A percentile compares a stretch with the other conserved stretches of the same genome.
Evolutionary conservation across 1,139 yeast genomes (phyloP).

Genomic region (Debaryomycetaceae sp.): DNA sequence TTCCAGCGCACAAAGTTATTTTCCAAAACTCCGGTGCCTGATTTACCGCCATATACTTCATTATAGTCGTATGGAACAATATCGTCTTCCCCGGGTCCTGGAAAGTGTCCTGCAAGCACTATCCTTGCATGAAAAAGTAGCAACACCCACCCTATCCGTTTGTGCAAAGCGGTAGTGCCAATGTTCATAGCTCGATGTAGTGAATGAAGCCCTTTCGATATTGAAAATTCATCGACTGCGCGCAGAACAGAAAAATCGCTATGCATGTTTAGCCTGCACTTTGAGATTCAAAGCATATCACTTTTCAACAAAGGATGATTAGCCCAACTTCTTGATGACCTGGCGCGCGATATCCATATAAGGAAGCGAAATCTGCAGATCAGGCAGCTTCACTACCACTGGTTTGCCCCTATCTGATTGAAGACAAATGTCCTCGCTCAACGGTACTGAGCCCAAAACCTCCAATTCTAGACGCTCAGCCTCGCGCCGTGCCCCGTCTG

Average conservation of each 20-base stretch:
- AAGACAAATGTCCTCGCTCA: slow-evolving; percentile 49
- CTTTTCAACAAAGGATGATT: too few relatives aligned
- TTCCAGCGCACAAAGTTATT: too few relatives aligned
- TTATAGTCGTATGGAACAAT: not conserved
- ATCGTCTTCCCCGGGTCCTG: not conserved
- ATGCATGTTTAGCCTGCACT: too few relatives aligned
- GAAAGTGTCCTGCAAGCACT: not conserved
- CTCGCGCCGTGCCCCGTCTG: slow-evolving; percentile 50
- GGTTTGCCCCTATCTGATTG: slow-evolving; percentile 62
- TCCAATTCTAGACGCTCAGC: slow-evolving; percentile 42
- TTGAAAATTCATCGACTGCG: too few relatives aligned
- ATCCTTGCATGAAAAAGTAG: not conserved
- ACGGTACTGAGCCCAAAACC: slow-evolving; percentile 58
- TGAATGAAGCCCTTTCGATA: too few relatives aligned
- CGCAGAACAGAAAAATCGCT: too few relatives aligned
- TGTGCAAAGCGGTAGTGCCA: too few relatives aligned
- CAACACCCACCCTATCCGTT: too few relatives aligned
- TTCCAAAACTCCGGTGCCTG: not conserved
- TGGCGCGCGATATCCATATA: slow-evolving; percentile 36
- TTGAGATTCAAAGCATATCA: too few relatives aligned
- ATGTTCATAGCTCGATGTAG: too few relatives aligned
- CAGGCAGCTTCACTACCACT: slow-evolving; percentile 38
- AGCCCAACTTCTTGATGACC: slow-evolving; percentile 7
- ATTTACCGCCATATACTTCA: not conserved
- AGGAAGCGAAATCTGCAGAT: slow-evolving; percentile 21